Conservation (phyloP, 805 yeast species). For the Saccharomycopsis oosterbeekiorum region DNA sequence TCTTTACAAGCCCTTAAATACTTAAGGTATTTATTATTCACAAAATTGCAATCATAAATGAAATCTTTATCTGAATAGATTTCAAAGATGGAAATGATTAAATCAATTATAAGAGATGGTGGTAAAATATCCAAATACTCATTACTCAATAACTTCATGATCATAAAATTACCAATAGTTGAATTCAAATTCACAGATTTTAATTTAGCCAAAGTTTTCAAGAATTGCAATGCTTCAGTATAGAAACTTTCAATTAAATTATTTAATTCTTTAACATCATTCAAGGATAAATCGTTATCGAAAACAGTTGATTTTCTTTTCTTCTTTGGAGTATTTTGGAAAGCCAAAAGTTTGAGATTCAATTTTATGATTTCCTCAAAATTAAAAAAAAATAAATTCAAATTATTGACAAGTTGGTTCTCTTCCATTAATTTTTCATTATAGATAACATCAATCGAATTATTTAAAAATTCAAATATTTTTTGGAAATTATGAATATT, state of each 20-base stretch:
- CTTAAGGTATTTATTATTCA: constrained; percentile 37
- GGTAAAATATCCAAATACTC: background rate
- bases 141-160: background rate
- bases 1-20: constrained; percentile 27
- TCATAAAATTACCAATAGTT: background rate
- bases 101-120: constrained; percentile 7
- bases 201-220: constrained; percentile 3
- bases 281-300: background rate
- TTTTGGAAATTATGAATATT: constrained; percentile 7
- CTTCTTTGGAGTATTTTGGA: constrained; percentile 29
- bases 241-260: background rate
- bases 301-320: constrained; percentile 26
- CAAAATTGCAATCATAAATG: constrained; percentile 62
- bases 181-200: background rate
- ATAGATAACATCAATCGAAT: background rate
- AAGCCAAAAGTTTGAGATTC: constrained; percentile 41
- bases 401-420: background rate
- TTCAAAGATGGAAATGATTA: constrained; percentile 45
- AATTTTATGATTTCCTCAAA: background rate
- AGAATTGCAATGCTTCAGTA: constrained; percentile 5
- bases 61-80: constrained; percentile 65
- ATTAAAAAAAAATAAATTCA: background rate
- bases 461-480: constrained; percentile 10
- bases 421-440: background rate
- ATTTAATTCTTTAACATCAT: constrained; percentile 7